Evolutionary conservation across 768 basidiomycete genomes (phyloP), one percentile per base, ranked within the genome.

Genomic region (Trametes punicea): DNA sequence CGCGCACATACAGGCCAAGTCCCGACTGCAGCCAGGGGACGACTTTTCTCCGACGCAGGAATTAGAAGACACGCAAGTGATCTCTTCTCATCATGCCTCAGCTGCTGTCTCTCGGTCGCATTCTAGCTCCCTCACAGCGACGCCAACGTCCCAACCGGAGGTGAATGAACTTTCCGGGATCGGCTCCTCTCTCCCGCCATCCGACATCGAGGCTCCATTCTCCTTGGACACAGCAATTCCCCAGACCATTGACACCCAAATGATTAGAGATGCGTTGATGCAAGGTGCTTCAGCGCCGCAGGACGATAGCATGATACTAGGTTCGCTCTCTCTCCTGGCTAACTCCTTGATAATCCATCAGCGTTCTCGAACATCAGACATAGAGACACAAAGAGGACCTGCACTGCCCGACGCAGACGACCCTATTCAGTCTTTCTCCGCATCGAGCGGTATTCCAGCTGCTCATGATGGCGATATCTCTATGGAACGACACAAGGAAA

Each of bases 41-140:
- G 66, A 71, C 21, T 61, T 80, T n/a, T 78, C 80, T 45, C 76
- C 80, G 62, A 84, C 84, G 0, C 83, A 83, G 59, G 66, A 70
- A 6, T 67, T 80, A n/a, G 71, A 66, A 33, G 67, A 49, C 15
- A 73, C 68, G 56, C 75, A 62, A 65, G 67, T 66, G 41, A 53
- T 69, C 47, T 62, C 60, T 15, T 68, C 70, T 15, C 65, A 66
- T 6, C 41, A 20, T 10, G 25, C 47, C 33, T 45, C 55, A 20
- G 23, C 8, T 45, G 48, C 27, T 4, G 15, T 51, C 61, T 31
- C 64, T 41, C 48, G 27, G 10, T 50, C 46, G 2, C 39, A 47
- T 15, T 45, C 59, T 16, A 36, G 52, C 15, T 48, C 46, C 7
- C 31, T 52, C n/a, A 47, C 57, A 20, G 55, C 63, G 16, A 59